Evolutionary conservation across 352 stramenopile genomes (phyloP).

Genomic region (Phytophthora uliginosa): DNA sequence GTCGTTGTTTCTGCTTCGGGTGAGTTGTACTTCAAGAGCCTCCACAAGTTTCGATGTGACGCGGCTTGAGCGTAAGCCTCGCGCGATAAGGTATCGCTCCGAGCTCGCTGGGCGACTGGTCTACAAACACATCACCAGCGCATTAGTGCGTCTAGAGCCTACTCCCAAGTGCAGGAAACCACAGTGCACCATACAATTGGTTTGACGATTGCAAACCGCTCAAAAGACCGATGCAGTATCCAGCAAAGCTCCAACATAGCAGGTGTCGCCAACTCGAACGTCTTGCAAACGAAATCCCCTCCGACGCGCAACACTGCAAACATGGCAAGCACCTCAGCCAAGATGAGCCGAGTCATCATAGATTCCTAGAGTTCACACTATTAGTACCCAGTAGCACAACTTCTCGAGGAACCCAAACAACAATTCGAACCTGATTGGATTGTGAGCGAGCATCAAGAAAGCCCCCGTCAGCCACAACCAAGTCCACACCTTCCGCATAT

Average conservation of each 20-base stretch:
- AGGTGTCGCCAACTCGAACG: conserved; percentile 75
- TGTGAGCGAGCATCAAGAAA: conserved; percentile 77
- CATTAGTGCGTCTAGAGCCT: not conserved
- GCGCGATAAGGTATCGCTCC: conserved; percentile 75
- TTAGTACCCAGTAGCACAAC: not conserved
- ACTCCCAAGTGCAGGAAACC: not conserved
- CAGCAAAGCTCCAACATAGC: conserved; percentile 74
- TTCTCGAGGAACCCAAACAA: not conserved
- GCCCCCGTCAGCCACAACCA: conserved; percentile 80
- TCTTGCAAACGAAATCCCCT: conserved; percentile 85
- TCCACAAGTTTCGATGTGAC: conserved; percentile 32
- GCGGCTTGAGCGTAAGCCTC: conserved; percentile 29
- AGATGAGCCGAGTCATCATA: conserved; percentile 69
- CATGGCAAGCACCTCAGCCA: conserved; percentile 74
- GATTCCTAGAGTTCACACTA: conserved; percentile 47
- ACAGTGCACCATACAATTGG: conserved; percentile 39
- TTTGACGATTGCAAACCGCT: conserved; percentile 74
- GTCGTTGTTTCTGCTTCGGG: conserved; percentile 11
- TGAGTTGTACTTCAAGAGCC: conserved; percentile 38
- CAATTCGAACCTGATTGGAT: conserved; percentile 56
- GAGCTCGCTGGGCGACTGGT: conserved; percentile 85
- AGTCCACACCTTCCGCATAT: conserved; percentile 52
- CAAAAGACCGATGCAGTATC: conserved; percentile 74
- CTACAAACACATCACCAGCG: conserved; percentile 39
- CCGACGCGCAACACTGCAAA: conserved; percentile 50